Evolutionary conservation across 1,139 yeast species (phyloP).

Genomic region (Hemisphaericaspora lyxosophila): DNA sequence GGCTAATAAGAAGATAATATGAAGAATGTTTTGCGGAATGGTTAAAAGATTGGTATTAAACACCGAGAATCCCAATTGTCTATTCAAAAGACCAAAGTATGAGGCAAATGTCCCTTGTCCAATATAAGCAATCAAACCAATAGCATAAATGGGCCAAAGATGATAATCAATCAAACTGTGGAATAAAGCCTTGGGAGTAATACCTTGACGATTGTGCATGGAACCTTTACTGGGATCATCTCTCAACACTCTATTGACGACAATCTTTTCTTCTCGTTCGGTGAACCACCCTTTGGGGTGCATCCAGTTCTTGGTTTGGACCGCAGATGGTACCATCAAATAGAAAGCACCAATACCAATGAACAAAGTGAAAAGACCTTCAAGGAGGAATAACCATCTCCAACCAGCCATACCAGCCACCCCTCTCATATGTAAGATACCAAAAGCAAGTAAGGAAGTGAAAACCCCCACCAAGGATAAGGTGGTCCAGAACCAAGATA

Average conservation of each 20-base stretch:
- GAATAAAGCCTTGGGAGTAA: constrained; percentile 39
- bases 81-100: constrained; percentile 34
- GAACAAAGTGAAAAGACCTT: constrained; percentile 55
- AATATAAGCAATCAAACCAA: constrained; percentile 49
- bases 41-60: constrained; percentile 54
- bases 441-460: constrained; percentile 40
- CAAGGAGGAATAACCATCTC: constrained; percentile 66
- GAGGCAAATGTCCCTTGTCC: constrained; percentile 32
- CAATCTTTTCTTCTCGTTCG: constrained; percentile 59
- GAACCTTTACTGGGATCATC: constrained; percentile 73
- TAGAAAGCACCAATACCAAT: constrained; percentile 55
- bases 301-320: constrained; percentile 53
- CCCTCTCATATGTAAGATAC: constrained; percentile 28
- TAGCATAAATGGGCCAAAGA: constrained; percentile 57
- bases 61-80: constrained; percentile 54
- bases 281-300: constrained; percentile 62
- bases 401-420: constrained; percentile 46
- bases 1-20: constrained; percentile 29
- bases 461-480: constrained; percentile 24
- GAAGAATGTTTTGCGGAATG: constrained; percentile 36
- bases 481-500: constrained; percentile 21
- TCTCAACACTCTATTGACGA: constrained; percentile 60
- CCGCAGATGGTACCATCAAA: constrained; percentile 60
- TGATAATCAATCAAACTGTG: constrained; percentile 52
- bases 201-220: constrained; percentile 63